Conservation (phyloP, 345 rosid genomes). For the Eutrema japonicum region DNA sequence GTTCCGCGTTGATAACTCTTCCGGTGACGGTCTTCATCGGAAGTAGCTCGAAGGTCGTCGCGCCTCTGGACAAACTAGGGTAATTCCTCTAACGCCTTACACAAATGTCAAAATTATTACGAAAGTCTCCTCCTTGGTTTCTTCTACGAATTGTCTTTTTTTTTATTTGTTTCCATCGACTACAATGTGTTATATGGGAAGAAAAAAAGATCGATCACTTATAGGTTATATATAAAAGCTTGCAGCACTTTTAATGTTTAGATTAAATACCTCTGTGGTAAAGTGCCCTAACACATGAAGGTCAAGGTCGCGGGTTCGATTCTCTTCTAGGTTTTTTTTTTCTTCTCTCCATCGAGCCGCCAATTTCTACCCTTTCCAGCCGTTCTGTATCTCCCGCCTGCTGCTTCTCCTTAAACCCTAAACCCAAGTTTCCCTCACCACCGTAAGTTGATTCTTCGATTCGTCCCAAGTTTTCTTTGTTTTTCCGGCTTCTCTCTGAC, state of each 20-base stretch:
- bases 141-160: not conserved
- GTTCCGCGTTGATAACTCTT: slow-evolving; percentile 38
- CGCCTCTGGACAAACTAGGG: slow-evolving; percentile 33
- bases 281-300: accelerated
- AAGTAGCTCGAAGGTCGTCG: slow-evolving; percentile 24
- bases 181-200: not conserved
- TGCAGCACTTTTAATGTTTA: accelerated
- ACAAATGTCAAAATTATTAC: not conserved
- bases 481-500: not conserved
- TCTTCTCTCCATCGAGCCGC: not conserved
- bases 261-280: not conserved
- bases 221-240: not conserved
- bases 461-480: not conserved
- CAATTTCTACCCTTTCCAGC: not conserved
- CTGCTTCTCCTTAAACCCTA: slow-evolving; percentile 38
- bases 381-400: slow-evolving; percentile 44
- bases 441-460: slow-evolving; percentile 28
- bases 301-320: not conserved
- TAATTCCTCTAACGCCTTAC: not conserved
- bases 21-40: slow-evolving; percentile 55
- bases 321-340: not conserved
- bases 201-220: not conserved
- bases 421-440: slow-evolving; percentile 25
- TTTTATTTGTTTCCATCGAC: not conserved
- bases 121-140: not conserved